Conservation (phyloP, 352 stramenopile species). For the Phytophthora litchii region DNA sequence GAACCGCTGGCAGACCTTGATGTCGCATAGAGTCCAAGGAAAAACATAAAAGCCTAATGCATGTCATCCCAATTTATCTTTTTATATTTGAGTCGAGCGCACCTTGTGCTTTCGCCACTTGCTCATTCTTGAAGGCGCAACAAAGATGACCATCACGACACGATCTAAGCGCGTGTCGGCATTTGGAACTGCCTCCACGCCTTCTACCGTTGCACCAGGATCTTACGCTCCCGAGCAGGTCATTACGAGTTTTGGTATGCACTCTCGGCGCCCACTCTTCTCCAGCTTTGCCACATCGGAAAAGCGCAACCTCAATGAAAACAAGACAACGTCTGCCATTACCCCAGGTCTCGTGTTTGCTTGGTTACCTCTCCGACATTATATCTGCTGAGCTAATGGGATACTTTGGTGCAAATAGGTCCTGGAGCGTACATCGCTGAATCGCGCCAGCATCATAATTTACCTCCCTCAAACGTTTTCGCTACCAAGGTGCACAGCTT, state of each 20-base stretch:
- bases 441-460: constrained; percentile 12
- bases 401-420: constrained; percentile 24
- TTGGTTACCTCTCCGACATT: background rate
- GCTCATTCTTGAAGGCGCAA: background rate
- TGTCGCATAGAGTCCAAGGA: constrained; percentile 17
- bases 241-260: constrained; percentile 54
- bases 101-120: constrained; percentile 9
- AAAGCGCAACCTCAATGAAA: constrained; percentile 79
- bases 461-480: constrained; percentile 64
- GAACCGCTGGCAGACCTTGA: constrained; percentile 42
- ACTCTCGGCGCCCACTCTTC: constrained; percentile 42
- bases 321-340: constrained; percentile 78
- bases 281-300: constrained; percentile 76
- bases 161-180: constrained; percentile 75
- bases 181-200: constrained; percentile 55
- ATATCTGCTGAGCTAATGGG: background rate
- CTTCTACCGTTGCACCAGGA: constrained; percentile 63
- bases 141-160: constrained; percentile 77
- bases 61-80: constrained; percentile 23
- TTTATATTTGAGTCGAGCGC: constrained; percentile 9
- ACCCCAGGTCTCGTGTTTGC: constrained; percentile 47
- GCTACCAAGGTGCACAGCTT: constrained; percentile 53
- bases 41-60: background rate
- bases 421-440: constrained; percentile 61
- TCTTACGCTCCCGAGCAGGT: constrained; percentile 62